Evolutionary conservation across 2,329 filamentous ascomycete genomes (phyloP).

Genomic region (Cytospora mali): DNA sequence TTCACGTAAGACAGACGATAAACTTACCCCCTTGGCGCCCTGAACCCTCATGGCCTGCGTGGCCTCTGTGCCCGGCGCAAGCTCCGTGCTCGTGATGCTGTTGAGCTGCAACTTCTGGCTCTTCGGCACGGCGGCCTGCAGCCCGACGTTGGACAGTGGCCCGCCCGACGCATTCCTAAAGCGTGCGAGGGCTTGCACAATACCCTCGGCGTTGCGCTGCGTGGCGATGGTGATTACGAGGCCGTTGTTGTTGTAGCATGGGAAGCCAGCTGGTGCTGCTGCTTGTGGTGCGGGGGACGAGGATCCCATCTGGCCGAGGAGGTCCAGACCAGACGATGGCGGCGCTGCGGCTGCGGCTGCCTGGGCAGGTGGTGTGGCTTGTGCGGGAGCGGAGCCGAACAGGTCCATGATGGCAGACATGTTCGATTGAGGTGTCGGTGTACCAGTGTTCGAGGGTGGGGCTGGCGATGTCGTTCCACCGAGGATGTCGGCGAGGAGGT

Average conservation of each 20-base stretch:
- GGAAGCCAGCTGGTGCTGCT: slow-evolving; percentile 57
- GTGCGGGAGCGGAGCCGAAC: slow-evolving; percentile 58
- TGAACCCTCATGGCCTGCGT: slow-evolving; percentile 89
- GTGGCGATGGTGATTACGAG: slow-evolving; percentile 80
- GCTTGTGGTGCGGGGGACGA: slow-evolving; percentile 50
- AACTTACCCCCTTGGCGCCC: slow-evolving; percentile 84
- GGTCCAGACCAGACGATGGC: slow-evolving; percentile 49
- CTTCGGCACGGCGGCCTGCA: slow-evolving; percentile 96
- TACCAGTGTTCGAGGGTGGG: slow-evolving; percentile 46
- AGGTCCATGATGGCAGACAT: slow-evolving; percentile 86
- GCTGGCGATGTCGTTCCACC: slow-evolving; percentile 65
- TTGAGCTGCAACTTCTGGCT: slow-evolving; percentile 92
- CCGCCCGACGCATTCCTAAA: slow-evolving; percentile 77
- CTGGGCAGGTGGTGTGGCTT: slow-evolving; percentile 39
- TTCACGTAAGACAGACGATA: slow-evolving; percentile 8
- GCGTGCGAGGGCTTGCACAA: slow-evolving; percentile 78
- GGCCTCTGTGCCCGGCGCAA: slow-evolving; percentile 78
- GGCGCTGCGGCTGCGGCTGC: slow-evolving; percentile 51
- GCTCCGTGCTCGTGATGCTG: slow-evolving; percentile 79
- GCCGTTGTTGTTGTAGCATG: slow-evolving; percentile 85
- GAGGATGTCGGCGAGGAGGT: slow-evolving; percentile 89
- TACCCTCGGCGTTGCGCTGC: slow-evolving; percentile 77
- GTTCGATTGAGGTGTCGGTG: slow-evolving; percentile 59
- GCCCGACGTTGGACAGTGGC: slow-evolving; percentile 71
- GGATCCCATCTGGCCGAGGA: slow-evolving; percentile 45